Evolutionary conservation across 2,329 filamentous ascomycete species (phyloP).

Genomic region (Nigrospora osmanthi): DNA sequence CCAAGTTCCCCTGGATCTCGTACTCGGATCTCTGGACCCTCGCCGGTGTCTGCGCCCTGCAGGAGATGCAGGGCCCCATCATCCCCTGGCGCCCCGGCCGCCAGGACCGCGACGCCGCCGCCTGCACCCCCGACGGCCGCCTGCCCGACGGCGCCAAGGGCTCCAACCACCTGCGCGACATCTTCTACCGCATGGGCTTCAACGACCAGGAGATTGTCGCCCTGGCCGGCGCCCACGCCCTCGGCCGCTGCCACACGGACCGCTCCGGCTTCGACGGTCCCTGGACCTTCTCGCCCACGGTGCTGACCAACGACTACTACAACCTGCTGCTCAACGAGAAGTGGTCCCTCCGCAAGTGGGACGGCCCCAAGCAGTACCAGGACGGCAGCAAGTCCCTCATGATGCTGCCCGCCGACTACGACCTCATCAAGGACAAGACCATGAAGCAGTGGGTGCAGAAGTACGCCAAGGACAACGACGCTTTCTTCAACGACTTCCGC

Average conservation of each 20-base stretch:
- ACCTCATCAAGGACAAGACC: constrained; percentile 80
- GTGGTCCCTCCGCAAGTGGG: constrained; percentile 88
- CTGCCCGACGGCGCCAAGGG: constrained; percentile 72
- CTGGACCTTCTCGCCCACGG: constrained; percentile 87
- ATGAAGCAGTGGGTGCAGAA: constrained; percentile 75
- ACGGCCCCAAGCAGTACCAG: constrained; percentile 75
- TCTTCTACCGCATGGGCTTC: constrained; percentile 97
- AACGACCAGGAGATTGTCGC: constrained; percentile 96
- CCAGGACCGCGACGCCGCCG: constrained; percentile 66
- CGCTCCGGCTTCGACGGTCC: constrained; percentile 83
- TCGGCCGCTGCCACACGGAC: constrained; percentile 84
- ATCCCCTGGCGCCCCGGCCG: constrained; percentile 89
- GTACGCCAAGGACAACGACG: constrained; percentile 85
- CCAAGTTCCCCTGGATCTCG: constrained; percentile 87
- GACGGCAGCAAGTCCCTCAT: constrained; percentile 77
- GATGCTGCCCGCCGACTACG: constrained; percentile 95
- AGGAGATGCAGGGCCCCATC: constrained; percentile 87
- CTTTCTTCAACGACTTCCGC: constrained; percentile 91
- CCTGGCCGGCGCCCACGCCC: constrained; percentile 74
- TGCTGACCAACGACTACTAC: constrained; percentile 94
- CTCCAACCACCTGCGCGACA: constrained; percentile 74
- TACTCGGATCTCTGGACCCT: constrained; percentile 98
- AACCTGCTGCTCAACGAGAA: constrained; percentile 82
- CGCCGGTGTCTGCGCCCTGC: constrained; percentile 73
- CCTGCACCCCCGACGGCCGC: constrained; percentile 91